phyloP scores from a whole-genome alignment of 2,329 filamentous ascomycete species.

The Gliomastix tumulicola region DNA sequence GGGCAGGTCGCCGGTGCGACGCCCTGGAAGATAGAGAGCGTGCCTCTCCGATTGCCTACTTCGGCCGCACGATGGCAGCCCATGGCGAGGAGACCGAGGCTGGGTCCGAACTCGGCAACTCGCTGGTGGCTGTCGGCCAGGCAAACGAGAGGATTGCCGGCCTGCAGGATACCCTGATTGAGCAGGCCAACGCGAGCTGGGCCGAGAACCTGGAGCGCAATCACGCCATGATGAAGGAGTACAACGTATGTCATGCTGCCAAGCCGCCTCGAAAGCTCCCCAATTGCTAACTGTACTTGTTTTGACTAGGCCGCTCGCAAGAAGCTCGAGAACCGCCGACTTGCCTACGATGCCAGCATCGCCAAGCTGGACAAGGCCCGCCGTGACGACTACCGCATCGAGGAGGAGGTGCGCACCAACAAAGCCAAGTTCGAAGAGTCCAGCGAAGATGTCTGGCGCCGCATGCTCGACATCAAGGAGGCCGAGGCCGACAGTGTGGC shows the following conservation, averaged over 20 bases:
- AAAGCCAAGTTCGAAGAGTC: slow-evolving; percentile 97
- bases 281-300: slow-evolving; percentile 1
- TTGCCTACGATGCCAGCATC: slow-evolving; percentile 86
- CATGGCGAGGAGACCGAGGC: slow-evolving; percentile 91
- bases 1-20: slow-evolving; percentile 76
- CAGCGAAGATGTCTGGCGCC: slow-evolving; percentile 80
- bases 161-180: slow-evolving; percentile 76
- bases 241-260: slow-evolving; percentile 58
- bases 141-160: slow-evolving; percentile 84
- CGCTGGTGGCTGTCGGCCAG: slow-evolving; percentile 70
- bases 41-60: slow-evolving; percentile 67
- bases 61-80: slow-evolving; percentile 78
- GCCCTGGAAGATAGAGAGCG: slow-evolving; percentile 80
- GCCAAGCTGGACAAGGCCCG: slow-evolving; percentile 90
- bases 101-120: slow-evolving; percentile 87
- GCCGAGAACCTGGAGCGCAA: slow-evolving; percentile 87
- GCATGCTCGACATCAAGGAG: slow-evolving; percentile 97
- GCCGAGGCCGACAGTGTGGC: slow-evolving; percentile 75
- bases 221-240: slow-evolving; percentile 93
- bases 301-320: slow-evolving; percentile 62
- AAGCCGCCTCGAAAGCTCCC: not conserved
- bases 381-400: slow-evolving; percentile 85
- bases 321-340: slow-evolving; percentile 83
- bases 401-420: slow-evolving; percentile 84
- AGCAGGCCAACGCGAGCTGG: slow-evolving; percentile 75